phyloP scores from a whole-genome alignment of 306 rosid species.

The Sicyos baderoa region DNA sequence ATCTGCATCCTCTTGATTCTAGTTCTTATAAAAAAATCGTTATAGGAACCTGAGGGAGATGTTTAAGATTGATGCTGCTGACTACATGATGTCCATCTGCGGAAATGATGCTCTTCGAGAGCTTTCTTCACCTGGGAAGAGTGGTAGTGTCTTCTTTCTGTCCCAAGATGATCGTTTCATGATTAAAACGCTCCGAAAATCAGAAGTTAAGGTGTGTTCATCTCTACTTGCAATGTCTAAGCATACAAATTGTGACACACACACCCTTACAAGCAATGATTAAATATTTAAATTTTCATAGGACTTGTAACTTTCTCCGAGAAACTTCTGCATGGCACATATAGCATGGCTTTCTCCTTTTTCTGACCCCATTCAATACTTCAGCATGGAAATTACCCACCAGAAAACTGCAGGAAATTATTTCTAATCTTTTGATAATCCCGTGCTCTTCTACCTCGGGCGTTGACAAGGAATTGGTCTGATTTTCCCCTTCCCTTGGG shows the following conservation, averaged over 20 bases:
- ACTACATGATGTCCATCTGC: constrained; percentile 98
- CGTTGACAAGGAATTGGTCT: too few relatives aligned
- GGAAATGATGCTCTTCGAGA: constrained; percentile 98
- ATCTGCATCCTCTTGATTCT: constrained; percentile 5
- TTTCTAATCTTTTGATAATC: neutral
- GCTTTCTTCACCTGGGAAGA: constrained; percentile 96
- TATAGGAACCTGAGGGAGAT: constrained; percentile 88
- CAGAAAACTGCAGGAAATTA: neutral
- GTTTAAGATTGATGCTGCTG: constrained; percentile 98
- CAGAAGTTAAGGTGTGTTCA: constrained; percentile 87
- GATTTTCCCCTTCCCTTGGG: too few relatives aligned
- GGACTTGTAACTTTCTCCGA: neutral
- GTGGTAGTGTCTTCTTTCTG: constrained; percentile 94
- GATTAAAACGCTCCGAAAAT: constrained; percentile 92
- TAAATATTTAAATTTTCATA: neutral
- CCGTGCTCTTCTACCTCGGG: neutral
- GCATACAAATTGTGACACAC: constrained; percentile 7
- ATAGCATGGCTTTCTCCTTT: neutral
- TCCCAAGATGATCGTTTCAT: constrained; percentile 98
- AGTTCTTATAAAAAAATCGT: constrained; percentile 16
- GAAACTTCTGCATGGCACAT: neutral
- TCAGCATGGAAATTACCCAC: neutral
- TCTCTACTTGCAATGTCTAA: constrained; percentile 17
- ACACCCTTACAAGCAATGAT: constrained; percentile 15
- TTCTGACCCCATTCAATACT: neutral